phyloP scores from a whole-genome alignment of 164 flowering plant genomes.

The Piper betle region DNA sequence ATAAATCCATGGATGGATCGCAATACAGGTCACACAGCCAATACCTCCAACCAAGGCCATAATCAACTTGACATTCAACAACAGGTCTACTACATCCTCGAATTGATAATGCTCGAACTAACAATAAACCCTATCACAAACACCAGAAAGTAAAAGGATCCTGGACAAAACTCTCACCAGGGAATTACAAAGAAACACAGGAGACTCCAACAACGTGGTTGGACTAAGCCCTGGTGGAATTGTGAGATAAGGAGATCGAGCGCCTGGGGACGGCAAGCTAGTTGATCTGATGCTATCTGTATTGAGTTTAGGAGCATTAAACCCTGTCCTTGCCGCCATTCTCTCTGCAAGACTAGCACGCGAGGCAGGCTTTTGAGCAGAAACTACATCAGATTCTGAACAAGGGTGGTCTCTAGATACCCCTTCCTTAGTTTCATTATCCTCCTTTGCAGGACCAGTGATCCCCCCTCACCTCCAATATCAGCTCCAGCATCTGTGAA shows the following conservation, averaged over 20 bases:
- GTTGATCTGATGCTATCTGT: constrained; percentile 47
- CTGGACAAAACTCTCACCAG: constrained; percentile 32
- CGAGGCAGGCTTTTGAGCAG: not conserved
- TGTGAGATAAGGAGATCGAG: constrained; percentile 56
- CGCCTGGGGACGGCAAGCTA: constrained; percentile 26
- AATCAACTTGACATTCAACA: too few species aligned
- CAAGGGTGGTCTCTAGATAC: not conserved
- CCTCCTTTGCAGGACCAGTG: not conserved
- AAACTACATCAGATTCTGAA: not conserved
- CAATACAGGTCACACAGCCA: too few species aligned
- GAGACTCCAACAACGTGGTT: constrained; percentile 72
- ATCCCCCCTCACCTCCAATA: not conserved
- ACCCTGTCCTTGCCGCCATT: constrained; percentile 1
- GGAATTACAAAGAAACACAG: constrained; percentile 75
- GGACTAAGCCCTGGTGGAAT: constrained; percentile 88
- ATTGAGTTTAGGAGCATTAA: constrained; percentile 34
- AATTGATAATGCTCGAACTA: too few species aligned
- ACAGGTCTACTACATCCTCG: too few species aligned
- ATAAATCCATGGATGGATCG: too few species aligned
- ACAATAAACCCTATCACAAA: too few species aligned
- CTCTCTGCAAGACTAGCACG: not conserved
- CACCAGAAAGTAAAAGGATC: not conserved
- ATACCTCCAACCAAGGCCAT: too few species aligned
- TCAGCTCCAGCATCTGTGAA: not conserved
- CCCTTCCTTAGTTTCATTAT: not conserved